Conservation (phyloP, 2,329 filamentous ascomycete genomes). For the Microcera coccophila region DNA sequence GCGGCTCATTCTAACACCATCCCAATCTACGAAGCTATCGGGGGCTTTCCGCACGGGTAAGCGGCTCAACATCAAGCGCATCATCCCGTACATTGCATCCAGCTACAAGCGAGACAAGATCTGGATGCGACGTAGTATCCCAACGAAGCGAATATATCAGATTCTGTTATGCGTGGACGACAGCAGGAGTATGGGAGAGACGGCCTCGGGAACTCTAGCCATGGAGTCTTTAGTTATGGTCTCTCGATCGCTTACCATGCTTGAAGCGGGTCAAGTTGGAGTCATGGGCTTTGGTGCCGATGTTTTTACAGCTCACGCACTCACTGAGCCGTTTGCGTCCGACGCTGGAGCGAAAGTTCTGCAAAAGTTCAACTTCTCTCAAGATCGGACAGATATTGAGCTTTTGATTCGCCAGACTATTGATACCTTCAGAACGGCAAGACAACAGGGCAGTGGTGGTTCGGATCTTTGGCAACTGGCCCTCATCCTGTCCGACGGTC, state of each 20-base stretch:
- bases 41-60: slow-evolving; percentile 97
- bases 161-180: slow-evolving; percentile 97
- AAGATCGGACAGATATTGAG: slow-evolving; percentile 80
- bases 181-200: slow-evolving; percentile 87
- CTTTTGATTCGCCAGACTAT: slow-evolving; percentile 74
- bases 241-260: slow-evolving; percentile 79
- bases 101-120: slow-evolving; percentile 99
- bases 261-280: slow-evolving; percentile 91
- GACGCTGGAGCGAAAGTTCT: slow-evolving; percentile 77
- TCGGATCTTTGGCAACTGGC: slow-evolving; percentile 91
- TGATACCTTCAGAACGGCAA: slow-evolving; percentile 73
- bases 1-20: slow-evolving; percentile 90
- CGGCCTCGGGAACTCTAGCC: slow-evolving; percentile 70
- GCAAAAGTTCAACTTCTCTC: slow-evolving; percentile 78
- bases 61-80: slow-evolving; percentile 97
- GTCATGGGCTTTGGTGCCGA: slow-evolving; percentile 84
- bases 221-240: slow-evolving; percentile 94
- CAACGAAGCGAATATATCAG: slow-evolving; percentile 92
- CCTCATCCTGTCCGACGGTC: slow-evolving; percentile 87
- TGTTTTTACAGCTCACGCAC: slow-evolving; percentile 80
- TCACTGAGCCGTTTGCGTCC: slow-evolving; percentile 74
- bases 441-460: slow-evolving; percentile 51
- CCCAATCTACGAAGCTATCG: slow-evolving; percentile 90
- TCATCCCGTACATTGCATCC: slow-evolving; percentile 98
- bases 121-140: slow-evolving; percentile 92